These are phyloP conservation scores for Calocybe cyanea DNA, from an alignment of 768 basidiomycete genomes.

Conservation along the genomic window DNA sequence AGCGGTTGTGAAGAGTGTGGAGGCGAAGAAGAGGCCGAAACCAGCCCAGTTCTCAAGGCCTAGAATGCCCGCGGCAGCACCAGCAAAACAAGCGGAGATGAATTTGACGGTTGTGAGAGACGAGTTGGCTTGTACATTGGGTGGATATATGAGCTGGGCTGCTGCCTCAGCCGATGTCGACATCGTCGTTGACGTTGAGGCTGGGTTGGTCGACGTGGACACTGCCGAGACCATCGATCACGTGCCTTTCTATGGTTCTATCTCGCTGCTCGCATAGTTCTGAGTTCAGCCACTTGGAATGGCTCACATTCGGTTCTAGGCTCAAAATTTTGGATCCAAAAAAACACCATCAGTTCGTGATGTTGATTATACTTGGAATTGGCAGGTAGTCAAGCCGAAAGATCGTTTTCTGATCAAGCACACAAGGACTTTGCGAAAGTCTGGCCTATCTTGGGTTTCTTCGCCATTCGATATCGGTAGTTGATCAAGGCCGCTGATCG, in stretches of 20 bases:
- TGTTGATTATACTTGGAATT: no score
- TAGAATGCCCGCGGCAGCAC: conserved; percentile 84
- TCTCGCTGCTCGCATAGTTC: background rate
- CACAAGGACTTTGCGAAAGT: no score
- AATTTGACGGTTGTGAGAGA: conserved; percentile 70
- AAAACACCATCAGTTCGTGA: no score
- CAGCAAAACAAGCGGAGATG: conserved; percentile 78
- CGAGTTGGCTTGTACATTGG: conserved; percentile 65
- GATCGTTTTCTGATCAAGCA: no score
- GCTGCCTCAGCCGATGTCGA: conserved; percentile 46
- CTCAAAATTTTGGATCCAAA: no score
- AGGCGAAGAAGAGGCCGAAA: conserved; percentile 70
- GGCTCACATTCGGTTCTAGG: background rate
- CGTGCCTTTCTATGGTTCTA: no score
- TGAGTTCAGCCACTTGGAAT: background rate
- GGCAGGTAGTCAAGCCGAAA: no score
- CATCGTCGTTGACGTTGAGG: conserved; percentile 28
- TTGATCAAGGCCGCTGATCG: no score
- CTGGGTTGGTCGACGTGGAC: background rate
- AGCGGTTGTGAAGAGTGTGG: conserved; percentile 64
- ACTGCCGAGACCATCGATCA: conserved; percentile 8
- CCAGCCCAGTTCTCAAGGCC: conserved; percentile 84
- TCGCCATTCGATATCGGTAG: background rate
- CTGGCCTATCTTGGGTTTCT: no score
- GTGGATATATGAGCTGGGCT: conserved; percentile 59